These are phyloP conservation scores for Debaryomyces coudertii DNA, from an alignment of 1,139 yeast genomes.

Conservation along the genomic window DNA sequence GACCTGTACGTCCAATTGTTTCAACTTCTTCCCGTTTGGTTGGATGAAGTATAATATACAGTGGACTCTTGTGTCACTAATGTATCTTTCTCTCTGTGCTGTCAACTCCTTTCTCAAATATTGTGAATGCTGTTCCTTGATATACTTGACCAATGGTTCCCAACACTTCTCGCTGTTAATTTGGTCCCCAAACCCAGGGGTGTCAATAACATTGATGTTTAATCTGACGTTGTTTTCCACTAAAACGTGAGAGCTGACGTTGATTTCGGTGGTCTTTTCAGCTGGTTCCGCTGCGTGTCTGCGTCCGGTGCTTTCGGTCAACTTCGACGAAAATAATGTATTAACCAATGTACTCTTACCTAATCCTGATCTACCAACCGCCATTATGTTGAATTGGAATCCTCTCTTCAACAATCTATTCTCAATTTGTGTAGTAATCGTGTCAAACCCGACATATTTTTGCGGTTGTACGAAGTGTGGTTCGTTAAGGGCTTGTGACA, in stretches of 20 bases:
- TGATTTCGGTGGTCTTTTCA: constrained; percentile 86
- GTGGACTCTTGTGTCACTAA: constrained; percentile 92
- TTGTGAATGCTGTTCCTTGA: constrained; percentile 94
- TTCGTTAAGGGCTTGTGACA: constrained; percentile 15
- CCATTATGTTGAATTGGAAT: constrained; percentile 91
- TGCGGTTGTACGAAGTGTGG: constrained; percentile 33
- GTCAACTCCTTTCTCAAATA: constrained; percentile 94
- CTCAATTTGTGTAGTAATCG: constrained; percentile 94
- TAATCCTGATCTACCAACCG: constrained; percentile 91
- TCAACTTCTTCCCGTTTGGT: constrained; percentile 83
- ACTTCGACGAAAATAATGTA: constrained; percentile 83
- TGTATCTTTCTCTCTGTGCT: constrained; percentile 86
- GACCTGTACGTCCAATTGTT: constrained; percentile 80
- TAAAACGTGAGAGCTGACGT: constrained; percentile 67
- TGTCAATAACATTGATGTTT: constrained; percentile 86
- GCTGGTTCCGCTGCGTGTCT: constrained; percentile 67
- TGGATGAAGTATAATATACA: constrained; percentile 89
- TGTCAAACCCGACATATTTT: constrained; percentile 90
- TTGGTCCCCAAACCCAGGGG: constrained; percentile 98
- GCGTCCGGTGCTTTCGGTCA: constrained; percentile 76
- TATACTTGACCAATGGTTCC: constrained; percentile 95
- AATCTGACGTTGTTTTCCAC: constrained; percentile 86
- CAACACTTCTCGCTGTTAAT: constrained; percentile 94
- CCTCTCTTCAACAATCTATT: constrained; percentile 90
- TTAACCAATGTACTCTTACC: constrained; percentile 93